These are phyloP conservation scores for Umbelopsis isabellina DNA, from an alignment of 192 early-diverging fungal genomes.

Conservation along the genomic window DNA sequence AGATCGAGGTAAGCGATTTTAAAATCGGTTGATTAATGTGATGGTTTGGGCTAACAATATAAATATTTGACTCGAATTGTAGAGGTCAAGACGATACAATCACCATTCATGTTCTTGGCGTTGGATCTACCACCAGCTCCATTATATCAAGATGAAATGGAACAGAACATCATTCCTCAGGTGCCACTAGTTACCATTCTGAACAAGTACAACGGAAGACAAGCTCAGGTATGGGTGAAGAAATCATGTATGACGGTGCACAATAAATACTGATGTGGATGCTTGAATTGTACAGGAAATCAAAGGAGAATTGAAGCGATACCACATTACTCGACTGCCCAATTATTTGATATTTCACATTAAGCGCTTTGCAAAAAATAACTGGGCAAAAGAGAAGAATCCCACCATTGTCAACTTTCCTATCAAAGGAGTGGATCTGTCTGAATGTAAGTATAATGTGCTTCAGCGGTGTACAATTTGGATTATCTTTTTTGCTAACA, in stretches of 20 bases:
- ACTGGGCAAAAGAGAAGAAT: slow-evolving; percentile 87
- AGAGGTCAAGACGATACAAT: slow-evolving; percentile 57
- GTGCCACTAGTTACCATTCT: slow-evolving; percentile 82
- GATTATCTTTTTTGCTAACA: background rate
- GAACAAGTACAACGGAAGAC: slow-evolving; percentile 82
- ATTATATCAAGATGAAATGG: slow-evolving; percentile 83
- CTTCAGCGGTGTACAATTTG: no score
- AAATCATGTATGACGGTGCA: background rate
- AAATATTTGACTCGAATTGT: background rate
- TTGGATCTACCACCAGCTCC: slow-evolving; percentile 91
- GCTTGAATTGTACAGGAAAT: slow-evolving; percentile 41
- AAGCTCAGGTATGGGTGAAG: slow-evolving; percentile 53
- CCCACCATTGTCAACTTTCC: slow-evolving; percentile 97
- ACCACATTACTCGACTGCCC: slow-evolving; percentile 77
- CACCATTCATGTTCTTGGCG: slow-evolving; percentile 86
- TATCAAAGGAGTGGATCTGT: slow-evolving; percentile 83
- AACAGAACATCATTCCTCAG: slow-evolving; percentile 92
- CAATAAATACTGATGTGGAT: background rate
- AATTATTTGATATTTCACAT: slow-evolving; percentile 89
- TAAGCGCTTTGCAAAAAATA: slow-evolving; percentile 88
- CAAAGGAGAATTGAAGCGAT: slow-evolving; percentile 64
- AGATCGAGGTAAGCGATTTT: slow-evolving; percentile 43
- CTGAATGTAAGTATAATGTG: slow-evolving; percentile 61
- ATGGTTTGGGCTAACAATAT: background rate
- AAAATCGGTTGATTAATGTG: slow-evolving; percentile 3